Base-by-base conservation (phyloP, 2,329 filamentous ascomycete species). In the Talaromyces sp. region DNA sequence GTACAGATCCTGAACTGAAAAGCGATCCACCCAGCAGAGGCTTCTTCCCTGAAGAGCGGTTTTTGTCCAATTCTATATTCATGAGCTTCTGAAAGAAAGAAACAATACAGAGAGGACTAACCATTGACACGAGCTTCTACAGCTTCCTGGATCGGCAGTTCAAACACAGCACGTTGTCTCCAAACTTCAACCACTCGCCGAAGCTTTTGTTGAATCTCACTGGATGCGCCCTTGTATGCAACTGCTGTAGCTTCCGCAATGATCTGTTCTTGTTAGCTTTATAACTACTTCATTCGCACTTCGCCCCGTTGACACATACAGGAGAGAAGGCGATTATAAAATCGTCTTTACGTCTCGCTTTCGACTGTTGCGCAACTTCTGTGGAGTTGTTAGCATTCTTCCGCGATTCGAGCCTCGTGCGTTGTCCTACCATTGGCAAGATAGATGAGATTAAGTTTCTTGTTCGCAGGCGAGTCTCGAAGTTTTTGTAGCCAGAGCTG, bases 281-380 rank as follows among this genome's bases (percentile, higher is more conserved):
- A 48, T 28, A 28, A n/a, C 17, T 11, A 31, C 19, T 9, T 51
- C n/a, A n/a, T 13, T 31, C 2, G 33, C 45, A 9, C 11, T 28
- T 7, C n/a, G n/a, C n/a, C n/a, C n/a, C n/a, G 35, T 5, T 37
- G 11, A 36, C 7, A 72, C 74, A 62, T 61, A 81, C 83, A 4
- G 94, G 92, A 46, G 93, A 88, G 73, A 96, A 97, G 7, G 94
- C 93, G 61, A 88, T 82, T 13, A 97, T 82, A 66, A 99, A 99
- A 66, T 99, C 94, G 55, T 92, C 86, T 74, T 96, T 97, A 62
- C 89, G 87, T 36, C 93, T 87, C 50, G 90, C 93, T 74, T 95
- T 96, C 22, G 92, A 96, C 70, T 97, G 94, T 71, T 99, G 94
- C 21, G 91, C 89, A 59, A 99, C 92, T 80, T 99, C 94, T 94